These are phyloP conservation scores for Phytophthora palmivora DNA, from an alignment of 352 stramenopile genomes.

Conservation along the genomic window DNA sequence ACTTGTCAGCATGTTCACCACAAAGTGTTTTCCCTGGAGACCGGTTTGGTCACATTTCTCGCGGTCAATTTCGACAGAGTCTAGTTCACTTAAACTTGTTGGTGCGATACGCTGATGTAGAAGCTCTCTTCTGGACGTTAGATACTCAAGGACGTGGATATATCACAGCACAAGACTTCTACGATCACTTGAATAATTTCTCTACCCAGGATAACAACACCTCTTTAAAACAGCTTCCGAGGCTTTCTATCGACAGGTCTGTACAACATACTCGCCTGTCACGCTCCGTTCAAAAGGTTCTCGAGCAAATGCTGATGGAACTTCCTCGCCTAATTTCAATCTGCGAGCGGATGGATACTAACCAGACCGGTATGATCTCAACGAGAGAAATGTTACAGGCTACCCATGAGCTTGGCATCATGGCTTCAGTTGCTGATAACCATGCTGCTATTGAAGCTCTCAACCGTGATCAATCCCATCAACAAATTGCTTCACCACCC, in stretches of 20 bases:
- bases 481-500: conserved; percentile 1
- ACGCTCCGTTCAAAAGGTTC: conserved; percentile 75
- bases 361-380: conserved; percentile 51
- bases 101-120: conserved; percentile 71
- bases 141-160: conserved; percentile 72
- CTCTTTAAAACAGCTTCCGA: conserved; percentile 39
- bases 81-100: conserved; percentile 71
- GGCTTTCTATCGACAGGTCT: conserved; percentile 33
- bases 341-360: conserved; percentile 53
- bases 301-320: conserved; percentile 70
- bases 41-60: conserved; percentile 72
- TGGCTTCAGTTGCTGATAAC: conserved; percentile 62
- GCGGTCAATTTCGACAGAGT: conserved; percentile 77
- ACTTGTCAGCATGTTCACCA: conserved; percentile 53
- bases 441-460: conserved; percentile 63
- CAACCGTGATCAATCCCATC: conserved; percentile 5
- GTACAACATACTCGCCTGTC: conserved; percentile 22
- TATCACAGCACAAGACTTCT: conserved; percentile 63
- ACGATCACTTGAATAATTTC: conserved; percentile 66
- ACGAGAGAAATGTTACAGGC: conserved; percentile 54
- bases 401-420: conserved; percentile 67
- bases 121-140: conserved; percentile 78
- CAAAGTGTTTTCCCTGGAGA: conserved; percentile 77
- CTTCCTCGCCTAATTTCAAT: conserved; percentile 50
- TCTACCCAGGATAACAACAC: conserved; percentile 14